Percentiles rank a stretch among this genome's conserved stretches.
These are phyloP conservation scores for Pseudopithomyces maydicus DNA, from an alignment of 2,329 filamentous ascomycete genomes.

Conservation along the genomic window DNA sequence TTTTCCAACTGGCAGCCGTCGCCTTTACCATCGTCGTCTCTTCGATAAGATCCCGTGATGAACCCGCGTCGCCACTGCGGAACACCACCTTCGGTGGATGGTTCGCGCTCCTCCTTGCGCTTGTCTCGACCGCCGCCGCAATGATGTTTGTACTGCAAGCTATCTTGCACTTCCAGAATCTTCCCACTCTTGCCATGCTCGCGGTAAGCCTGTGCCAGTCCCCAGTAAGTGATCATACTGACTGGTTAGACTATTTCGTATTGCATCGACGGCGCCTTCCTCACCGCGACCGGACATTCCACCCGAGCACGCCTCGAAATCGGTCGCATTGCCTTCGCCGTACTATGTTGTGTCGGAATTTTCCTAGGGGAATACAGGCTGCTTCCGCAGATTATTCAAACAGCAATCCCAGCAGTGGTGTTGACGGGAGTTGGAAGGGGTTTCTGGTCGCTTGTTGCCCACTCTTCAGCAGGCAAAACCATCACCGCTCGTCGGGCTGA, in stretches of 20 bases:
- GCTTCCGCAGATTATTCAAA: slow-evolving; percentile 22
- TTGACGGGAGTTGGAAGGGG: slow-evolving; percentile 24
- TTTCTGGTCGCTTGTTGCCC: slow-evolving; percentile 13
- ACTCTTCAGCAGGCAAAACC: slow-evolving; percentile 10
- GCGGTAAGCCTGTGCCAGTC: slow-evolving; percentile 24
- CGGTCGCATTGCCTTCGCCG: slow-evolving; percentile 17
- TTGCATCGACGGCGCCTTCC: slow-evolving; percentile 20
- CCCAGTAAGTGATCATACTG: not conserved
- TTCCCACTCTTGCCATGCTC: slow-evolving; percentile 36
- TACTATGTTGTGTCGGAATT: slow-evolving; percentile 22
- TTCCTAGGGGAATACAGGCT: slow-evolving; percentile 35
- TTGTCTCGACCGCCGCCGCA: slow-evolving; percentile 20
- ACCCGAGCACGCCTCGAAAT: slow-evolving; percentile 16
- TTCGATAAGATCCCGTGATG: not conserved
- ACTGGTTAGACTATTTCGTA: slow-evolving; percentile 19
- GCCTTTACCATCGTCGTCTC: not conserved
- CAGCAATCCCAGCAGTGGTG: slow-evolving; percentile 27
- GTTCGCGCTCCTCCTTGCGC: not conserved
- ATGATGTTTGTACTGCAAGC: slow-evolving; percentile 33
- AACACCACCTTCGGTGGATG: not conserved
- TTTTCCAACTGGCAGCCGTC: slow-evolving; percentile 13
- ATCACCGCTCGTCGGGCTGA: slow-evolving; percentile 8
- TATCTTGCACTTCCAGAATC: slow-evolving; percentile 36
- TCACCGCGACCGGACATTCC: slow-evolving; percentile 7
- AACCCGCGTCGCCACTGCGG: not conserved